Evolutionary conservation across 129 eudicot species (phyloP), one percentile per base, ranked within the genome.

Genomic region (Lactuca saligna): DNA sequence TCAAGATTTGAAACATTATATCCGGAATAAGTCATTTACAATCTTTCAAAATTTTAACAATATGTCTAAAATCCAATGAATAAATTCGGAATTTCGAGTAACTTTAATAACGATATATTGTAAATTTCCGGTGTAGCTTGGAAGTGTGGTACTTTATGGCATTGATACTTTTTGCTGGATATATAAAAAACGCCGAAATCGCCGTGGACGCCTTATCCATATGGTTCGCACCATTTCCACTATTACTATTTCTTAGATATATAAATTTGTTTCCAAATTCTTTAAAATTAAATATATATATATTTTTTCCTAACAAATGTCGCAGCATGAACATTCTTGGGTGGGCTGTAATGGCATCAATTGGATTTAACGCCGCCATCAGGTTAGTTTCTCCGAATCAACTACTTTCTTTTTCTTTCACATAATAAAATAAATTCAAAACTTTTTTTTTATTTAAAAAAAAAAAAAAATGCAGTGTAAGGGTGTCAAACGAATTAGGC

Each of bases 401-500:
- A 6, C 3, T 48, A 32, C 13, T 35, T 37, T 63, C 9, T 25
- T 39, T 39, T 0, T 63, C 9, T 25, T 39, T 39, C 0, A 39
- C 44, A 39, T 1, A 7, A 39, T 7, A 44, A 44, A 44, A 44
- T 44, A 9, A 44, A 44, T 44, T 39, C 0, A 44, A 44, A 44
- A 8, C 3, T 42, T 8, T 42, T 8, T 42, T 39, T 39, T 7
- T 39, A 5, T 39, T 39, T 25, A 1, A 25, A 25, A 25, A n/a
- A n/a, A 20, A 20, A 20, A 39, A 46, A 46, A 6, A 39, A 10
- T 66, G 29, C 71, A 65, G 58, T 32, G 70, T 66, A 31, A 49
- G 71, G 64, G 92, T 86, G 44, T 86, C 92, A 1, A 80, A 86
- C 78, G 88, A 86, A 68, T 49, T 86, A 7, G 92, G 92, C 20